Base-by-base conservation (phyloP, 1,139 yeast species). In the Pichia sp. region DNA sequence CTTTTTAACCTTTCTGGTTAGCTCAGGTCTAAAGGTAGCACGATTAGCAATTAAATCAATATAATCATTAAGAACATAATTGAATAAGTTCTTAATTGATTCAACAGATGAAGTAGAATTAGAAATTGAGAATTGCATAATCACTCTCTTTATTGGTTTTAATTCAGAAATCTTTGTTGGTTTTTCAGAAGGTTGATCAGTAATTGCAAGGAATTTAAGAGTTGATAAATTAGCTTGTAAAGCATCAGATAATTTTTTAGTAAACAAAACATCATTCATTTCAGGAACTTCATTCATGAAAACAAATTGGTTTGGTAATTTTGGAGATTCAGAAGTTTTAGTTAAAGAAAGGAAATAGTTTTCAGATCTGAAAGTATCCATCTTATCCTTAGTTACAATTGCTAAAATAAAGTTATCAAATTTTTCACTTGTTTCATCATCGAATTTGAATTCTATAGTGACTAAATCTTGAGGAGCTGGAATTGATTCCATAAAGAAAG, bases 201-300 rank as follows among this genome's bases (percentile, higher is more conserved):
- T 85, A 57, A 88, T 72, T 27, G 94, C 81, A 51, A 91, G 61
- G 56, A 62, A 82, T 56, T 78, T 77, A 55, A 89, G 65, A 41
- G 75, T 65, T 9, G 70, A 61, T 33, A 77, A 76, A 43, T 81
- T 66, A 43, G 70, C 69, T 13, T 59, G 54, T 48, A 84, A 60
- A 25, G 76, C 68, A 43, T 72, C 73, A 29, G 69, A 62, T 33
- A 78, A 64, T 44, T 70, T 74, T 45, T 77, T 70, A 46, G 70
- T 70, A 50, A 73, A 70, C 45, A 83, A 65, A 50, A 76, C 68
- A 7, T 80, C 87, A 54, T 81, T 87, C 63, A 86, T 70, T 60
- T 89, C 97, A 47, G 78, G 74, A 44, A 78, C 78, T 68, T 91
- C 98, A 54, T 86, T 72, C 98, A 91, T 89, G 65, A 78, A 86